phyloP scores from a whole-genome alignment of 176 grass and related monocot species.

The Phyllostachys edulis region DNA sequence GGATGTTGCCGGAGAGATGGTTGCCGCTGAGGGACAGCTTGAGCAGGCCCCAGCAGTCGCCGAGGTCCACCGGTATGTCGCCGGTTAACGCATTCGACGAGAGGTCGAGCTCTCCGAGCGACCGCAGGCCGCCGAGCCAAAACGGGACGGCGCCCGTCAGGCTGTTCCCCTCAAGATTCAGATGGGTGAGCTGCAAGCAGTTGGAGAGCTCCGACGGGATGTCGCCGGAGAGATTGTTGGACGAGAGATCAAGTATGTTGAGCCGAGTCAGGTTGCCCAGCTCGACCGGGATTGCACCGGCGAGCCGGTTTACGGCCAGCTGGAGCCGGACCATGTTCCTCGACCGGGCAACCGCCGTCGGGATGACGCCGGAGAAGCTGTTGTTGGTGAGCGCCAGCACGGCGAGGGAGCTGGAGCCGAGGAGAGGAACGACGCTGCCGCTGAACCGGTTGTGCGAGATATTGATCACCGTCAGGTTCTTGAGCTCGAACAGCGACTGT shows the following conservation, averaged over 20 bases:
- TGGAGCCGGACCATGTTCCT: constrained; percentile 62
- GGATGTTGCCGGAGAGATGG: constrained; percentile 66
- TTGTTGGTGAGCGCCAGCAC: constrained; percentile 77
- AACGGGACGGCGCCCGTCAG: constrained; percentile 54
- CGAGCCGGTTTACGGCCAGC: constrained; percentile 56
- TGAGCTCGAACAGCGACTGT: constrained; percentile 52
- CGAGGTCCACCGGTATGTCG: constrained; percentile 58
- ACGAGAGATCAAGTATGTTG: constrained; percentile 68
- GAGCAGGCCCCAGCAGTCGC: constrained; percentile 63
- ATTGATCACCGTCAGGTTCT: constrained; percentile 85
- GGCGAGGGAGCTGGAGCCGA: constrained; percentile 55
- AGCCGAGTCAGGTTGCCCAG: constrained; percentile 55
- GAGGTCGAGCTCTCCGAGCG: constrained; percentile 88
- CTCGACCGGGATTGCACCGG: constrained; percentile 54
- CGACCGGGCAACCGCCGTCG: constrained; percentile 36
- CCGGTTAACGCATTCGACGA: constrained; percentile 65
- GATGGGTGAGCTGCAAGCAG: constrained; percentile 61
- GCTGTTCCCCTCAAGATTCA: constrained; percentile 69
- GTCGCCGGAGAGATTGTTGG: constrained; percentile 61
- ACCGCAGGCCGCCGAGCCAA: constrained; percentile 62
- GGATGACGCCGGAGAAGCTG: constrained; percentile 73
- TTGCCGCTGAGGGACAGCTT: constrained; percentile 77
- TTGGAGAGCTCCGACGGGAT: constrained; percentile 56
- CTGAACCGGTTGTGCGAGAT: constrained; percentile 76
- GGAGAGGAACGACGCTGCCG: constrained; percentile 63